Percentiles rank a stretch among this genome's conserved stretches.
Evolutionary conservation across 2,329 filamentous ascomycete genomes (phyloP).

Genomic region (Diaporthe nobilis): DNA sequence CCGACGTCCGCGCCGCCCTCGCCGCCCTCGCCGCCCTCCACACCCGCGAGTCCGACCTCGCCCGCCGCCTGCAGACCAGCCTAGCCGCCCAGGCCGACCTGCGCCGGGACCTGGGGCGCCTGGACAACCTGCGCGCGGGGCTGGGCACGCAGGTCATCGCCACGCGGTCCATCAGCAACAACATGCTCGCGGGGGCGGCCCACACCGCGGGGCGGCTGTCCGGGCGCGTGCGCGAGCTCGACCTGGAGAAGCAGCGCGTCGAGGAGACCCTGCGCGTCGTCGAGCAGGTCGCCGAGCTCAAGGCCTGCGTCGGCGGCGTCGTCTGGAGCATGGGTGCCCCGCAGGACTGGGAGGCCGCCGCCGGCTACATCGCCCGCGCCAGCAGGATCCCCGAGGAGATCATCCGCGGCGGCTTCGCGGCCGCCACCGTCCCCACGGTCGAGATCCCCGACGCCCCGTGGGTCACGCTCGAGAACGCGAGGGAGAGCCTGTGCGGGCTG

Average conservation of each 20-base stretch:
- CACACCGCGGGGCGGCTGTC: conserved; percentile 89
- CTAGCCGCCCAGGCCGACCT: conserved; percentile 89
- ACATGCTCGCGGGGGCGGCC: conserved; percentile 90
- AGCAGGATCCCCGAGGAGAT: conserved; percentile 85
- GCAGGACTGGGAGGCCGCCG: conserved; percentile 98
- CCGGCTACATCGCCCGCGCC: conserved; percentile 88
- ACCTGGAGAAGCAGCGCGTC: conserved; percentile 91
- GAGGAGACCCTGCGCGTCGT: conserved; percentile 92
- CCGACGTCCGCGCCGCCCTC: conserved; percentile 85
- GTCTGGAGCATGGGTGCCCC: conserved; percentile 97
- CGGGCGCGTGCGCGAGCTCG: conserved; percentile 86
- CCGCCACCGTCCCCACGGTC: conserved; percentile 92
- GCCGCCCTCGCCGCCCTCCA: conserved; percentile 82
- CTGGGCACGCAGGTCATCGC: conserved; percentile 89
- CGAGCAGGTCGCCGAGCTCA: conserved; percentile 96
- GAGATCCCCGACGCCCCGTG: conserved; percentile 94
- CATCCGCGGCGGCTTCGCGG: conserved; percentile 86
- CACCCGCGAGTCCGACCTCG: conserved; percentile 80
- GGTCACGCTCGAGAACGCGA: conserved; percentile 87
- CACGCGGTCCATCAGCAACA: conserved; percentile 86
- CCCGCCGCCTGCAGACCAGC: conserved; percentile 80
- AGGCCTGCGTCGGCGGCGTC: conserved; percentile 94
- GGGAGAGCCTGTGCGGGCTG: conserved; percentile 89
- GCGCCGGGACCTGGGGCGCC: conserved; percentile 85
- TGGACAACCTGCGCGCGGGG: conserved; percentile 91